Evolutionary conservation across 1,284 basidiomycete species (phyloP).

Genomic region (Ceratobasidium sp.): DNA sequence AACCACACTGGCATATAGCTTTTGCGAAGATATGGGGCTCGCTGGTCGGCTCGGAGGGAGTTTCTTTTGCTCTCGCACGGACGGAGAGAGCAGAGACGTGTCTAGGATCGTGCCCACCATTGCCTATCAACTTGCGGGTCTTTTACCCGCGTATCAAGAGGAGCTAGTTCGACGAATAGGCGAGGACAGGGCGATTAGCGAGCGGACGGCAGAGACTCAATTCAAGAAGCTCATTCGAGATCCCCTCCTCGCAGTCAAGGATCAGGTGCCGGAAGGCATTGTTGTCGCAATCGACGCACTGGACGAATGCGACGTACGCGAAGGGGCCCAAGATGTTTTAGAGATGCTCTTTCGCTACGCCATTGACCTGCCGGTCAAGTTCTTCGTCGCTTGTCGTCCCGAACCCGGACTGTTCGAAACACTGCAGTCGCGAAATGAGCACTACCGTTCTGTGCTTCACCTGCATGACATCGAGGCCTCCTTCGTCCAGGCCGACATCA

Average conservation of each 20-base stretch:
- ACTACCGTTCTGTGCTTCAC: neutral
- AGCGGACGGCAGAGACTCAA: neutral
- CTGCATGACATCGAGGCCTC: constrained; percentile 44
- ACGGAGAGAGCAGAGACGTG: constrained; percentile 21
- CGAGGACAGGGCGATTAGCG: neutral
- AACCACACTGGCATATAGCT: constrained; percentile 51
- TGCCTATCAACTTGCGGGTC: constrained; percentile 36
- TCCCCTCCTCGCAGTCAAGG: neutral
- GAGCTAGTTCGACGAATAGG: neutral
- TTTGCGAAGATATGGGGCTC: constrained; percentile 45
- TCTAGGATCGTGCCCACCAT: constrained; percentile 35
- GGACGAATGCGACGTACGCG: neutral
- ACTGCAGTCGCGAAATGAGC: neutral
- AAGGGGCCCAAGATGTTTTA: neutral
- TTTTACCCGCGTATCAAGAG: neutral
- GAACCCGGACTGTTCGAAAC: neutral
- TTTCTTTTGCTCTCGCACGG: constrained; percentile 54
- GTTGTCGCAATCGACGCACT: constrained; percentile 13
- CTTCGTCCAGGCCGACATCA: constrained; percentile 39
- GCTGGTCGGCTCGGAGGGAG: constrained; percentile 52
- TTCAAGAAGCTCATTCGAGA: neutral
- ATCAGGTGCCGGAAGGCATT: neutral
- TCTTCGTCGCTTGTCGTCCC: constrained; percentile 14
- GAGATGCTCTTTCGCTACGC: neutral
- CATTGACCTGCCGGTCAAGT: constrained; percentile 7